phyloP scores from a whole-genome alignment of 495 filamentous ascomycete genomes.

The Polyplosphaeria fusca region DNA sequence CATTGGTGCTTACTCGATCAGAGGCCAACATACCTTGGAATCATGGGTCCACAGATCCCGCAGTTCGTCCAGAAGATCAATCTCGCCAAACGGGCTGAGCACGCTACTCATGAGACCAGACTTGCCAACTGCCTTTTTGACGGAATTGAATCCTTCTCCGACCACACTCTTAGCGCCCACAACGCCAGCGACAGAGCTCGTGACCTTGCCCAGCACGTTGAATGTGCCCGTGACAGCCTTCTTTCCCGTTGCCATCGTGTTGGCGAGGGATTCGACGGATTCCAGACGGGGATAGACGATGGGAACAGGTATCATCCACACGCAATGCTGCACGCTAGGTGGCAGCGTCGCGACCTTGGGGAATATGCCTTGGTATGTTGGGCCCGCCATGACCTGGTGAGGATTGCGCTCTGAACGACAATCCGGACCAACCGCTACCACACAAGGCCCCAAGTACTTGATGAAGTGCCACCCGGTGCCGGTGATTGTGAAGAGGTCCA shows the following conservation, averaged over 20 bases:
- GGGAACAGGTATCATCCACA: constrained; percentile 91
- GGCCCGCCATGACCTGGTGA: constrained; percentile 88
- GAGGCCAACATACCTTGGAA: constrained; percentile 59
- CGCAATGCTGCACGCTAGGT: constrained; percentile 87
- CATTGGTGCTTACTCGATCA: constrained; percentile 6
- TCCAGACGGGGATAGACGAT: constrained; percentile 89
- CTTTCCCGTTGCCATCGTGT: constrained; percentile 91
- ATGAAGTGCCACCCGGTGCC: constrained; percentile 97
- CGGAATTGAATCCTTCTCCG: constrained; percentile 81
- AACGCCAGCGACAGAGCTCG: constrained; percentile 87
- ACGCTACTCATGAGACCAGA: constrained; percentile 90
- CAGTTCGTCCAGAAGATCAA: constrained; percentile 90
- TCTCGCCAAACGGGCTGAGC: constrained; percentile 93
- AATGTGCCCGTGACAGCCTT: constrained; percentile 93
- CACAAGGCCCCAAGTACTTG: constrained; percentile 89
- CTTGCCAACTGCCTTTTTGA: constrained; percentile 96
- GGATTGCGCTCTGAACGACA: constrained; percentile 87
- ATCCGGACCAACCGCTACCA: constrained; percentile 86
- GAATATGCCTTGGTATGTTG: constrained; percentile 95
- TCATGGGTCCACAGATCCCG: constrained; percentile 98
- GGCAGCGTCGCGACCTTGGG: constrained; percentile 93
- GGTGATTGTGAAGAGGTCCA: constrained; percentile 93
- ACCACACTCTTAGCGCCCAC: constrained; percentile 92
- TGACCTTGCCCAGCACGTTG: constrained; percentile 90
- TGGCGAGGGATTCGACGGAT: constrained; percentile 80